Base-by-base conservation (phyloP, 2,329 filamentous ascomycete genomes). In the Penicillium sclerotigenum region DNA sequence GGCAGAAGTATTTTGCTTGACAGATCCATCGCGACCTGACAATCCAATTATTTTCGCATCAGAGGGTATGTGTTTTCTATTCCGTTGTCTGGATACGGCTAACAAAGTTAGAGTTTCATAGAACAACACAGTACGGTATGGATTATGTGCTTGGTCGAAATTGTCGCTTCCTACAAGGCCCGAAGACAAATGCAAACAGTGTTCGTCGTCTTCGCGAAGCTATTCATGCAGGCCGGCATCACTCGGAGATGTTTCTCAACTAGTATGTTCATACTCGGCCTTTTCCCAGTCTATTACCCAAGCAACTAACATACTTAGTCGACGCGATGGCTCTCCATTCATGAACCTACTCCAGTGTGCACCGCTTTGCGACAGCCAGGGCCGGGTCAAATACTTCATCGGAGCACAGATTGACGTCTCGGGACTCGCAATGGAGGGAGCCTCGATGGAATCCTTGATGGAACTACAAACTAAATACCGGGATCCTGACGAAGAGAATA, bases 11-110 rank as follows among this genome's bases (percentile, higher is more conserved):
- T 91, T 91, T 63, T 91, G 88, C 67, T 71, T 91, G 52, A 89
- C 87, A 0, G 89, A 92, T 68, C 87, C 89, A 9, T 88, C 86
- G 1, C 78, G 87, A 55, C 77, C 81, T 2, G 89, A 90, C 59
- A 90, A 91, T 66, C 89, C 88, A 0, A 89, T 91, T 57, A 83
- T 91, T 2, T 90, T 91, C 71, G 87, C 87, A 7, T 90, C 87
- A 4, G 86, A 90, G 79, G 86, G 86, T 88, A 68, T 26, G 72
- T 51, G 13, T 10, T 14, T 4, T 4, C 5, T 10, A 8, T 22
- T 11, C 34, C 8, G 6, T 1, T 6, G 2, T 37, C 4, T 0
- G 5, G 13, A 16, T 26, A 1, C 3, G 2, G 34, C 40, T 48
- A 13, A 54, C 14, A 16, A 18, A 28, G 3, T 24, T 56, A 88